A percentile compares a stretch with the other conserved stretches of the same genome.
phyloP scores from a whole-genome alignment of 2,329 filamentous ascomycete species.

The Colletotrichum godetiae region DNA sequence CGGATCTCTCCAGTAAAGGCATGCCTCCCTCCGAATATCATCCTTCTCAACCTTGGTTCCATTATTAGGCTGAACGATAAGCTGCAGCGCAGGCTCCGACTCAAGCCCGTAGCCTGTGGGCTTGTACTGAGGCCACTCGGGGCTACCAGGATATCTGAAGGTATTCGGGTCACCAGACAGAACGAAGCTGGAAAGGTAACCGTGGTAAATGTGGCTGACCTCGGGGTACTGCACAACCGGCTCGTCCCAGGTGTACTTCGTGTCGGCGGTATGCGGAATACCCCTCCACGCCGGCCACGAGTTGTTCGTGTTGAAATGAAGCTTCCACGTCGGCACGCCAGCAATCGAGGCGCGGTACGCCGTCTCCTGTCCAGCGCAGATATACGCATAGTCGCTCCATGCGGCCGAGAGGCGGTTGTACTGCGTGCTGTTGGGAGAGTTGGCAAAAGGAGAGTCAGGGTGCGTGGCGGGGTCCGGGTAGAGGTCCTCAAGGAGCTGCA shows the following conservation, averaged over 20 bases:
- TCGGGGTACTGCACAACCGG: constrained; percentile 48
- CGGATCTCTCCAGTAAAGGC: constrained; percentile 49
- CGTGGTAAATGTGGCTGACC: constrained; percentile 50
- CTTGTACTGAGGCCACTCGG: constrained; percentile 41
- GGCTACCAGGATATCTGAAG: constrained; percentile 37
- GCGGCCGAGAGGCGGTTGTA: constrained; percentile 57
- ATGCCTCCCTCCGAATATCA: constrained; percentile 45
- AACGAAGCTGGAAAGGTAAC: constrained; percentile 79
- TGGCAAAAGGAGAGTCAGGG: constrained; percentile 46
- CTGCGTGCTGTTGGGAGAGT: constrained; percentile 54
- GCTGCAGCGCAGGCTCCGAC: constrained; percentile 41
- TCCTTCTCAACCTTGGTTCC: constrained; percentile 47
- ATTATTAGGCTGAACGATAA: constrained; percentile 45
- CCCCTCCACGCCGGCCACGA: constrained; percentile 75
- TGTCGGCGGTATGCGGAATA: constrained; percentile 51
- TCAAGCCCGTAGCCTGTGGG: constrained; percentile 40
- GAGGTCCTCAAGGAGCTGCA: constrained; percentile 42
- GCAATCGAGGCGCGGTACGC: constrained; percentile 70
- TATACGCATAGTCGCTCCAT: constrained; percentile 57
- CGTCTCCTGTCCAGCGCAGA: constrained; percentile 57
- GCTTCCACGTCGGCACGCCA: constrained; percentile 78
- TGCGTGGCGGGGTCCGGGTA: constrained; percentile 50
- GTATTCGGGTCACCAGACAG: constrained; percentile 78
- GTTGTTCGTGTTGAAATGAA: constrained; percentile 77
- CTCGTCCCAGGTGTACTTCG: constrained; percentile 50